Evolutionary conservation across 805 yeast species (phyloP), one percentile per base, ranked within the genome.

Genomic region (Saturnispora halmiae): DNA sequence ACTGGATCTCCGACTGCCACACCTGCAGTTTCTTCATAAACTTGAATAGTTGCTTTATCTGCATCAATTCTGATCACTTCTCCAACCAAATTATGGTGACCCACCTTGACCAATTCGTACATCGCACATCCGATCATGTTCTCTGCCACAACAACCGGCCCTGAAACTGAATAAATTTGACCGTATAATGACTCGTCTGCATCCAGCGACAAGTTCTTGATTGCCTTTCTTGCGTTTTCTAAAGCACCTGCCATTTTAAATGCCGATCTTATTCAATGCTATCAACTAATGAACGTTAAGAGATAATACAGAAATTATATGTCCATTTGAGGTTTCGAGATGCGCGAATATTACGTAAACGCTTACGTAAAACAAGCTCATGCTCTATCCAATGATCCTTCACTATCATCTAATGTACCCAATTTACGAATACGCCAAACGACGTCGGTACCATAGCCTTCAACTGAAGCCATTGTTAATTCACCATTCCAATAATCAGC

Each of bases 1-100:
- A 92, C 99, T 3, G 99, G 99, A 63, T 92, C 98, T 57, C 99
- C 99, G 35, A 92, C 97, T 34, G 96, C 90, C 44, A 92, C 92
- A 69, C 99, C 99, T 1, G 97, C 94, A 34, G 99, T 92, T 67
- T 92, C 99, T 70, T 92, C 99, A 65, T 92, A 92, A 43, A 92
- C 98, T 73, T 92, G 99, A 56, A 92, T 86, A 36, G 98, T 92
- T 45, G 96, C 96, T 67, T 88, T 90, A 62, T 92, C 98, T 49
- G 79, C 94, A 58, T 79, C 92, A 51, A 92, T 90, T 72, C 98
- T 81, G 64, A 92, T 92, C 51, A 92, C 96, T 67, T 92, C 99
- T 63, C 99, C 99, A 36, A 92, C 97, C 61, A 92, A 75, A 63
- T 75, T 85, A 54, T 85, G 95, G 64, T 92, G 97, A 53, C 99